Percentiles rank a stretch among this genome's conserved stretches.
Evolutionary conservation across 2,329 filamentous ascomycete species (phyloP).

Genomic region (Clarireedia homoeocarpa): DNA sequence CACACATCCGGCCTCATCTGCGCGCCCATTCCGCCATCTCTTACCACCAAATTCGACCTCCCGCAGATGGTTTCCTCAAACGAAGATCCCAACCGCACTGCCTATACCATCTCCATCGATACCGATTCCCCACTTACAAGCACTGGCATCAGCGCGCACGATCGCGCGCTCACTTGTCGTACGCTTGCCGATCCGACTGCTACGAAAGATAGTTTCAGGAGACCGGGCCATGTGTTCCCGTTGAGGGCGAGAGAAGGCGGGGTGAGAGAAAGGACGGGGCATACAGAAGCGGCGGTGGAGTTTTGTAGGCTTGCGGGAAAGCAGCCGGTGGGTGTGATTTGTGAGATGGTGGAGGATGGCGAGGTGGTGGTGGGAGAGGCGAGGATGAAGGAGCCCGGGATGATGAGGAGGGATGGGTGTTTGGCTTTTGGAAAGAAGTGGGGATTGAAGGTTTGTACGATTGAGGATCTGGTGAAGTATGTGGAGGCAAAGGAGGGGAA

Average conservation of each 20-base stretch:
- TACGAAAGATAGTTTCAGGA: slow-evolving; percentile 52
- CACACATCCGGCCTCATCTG: slow-evolving; percentile 88
- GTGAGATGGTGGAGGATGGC: slow-evolving; percentile 84
- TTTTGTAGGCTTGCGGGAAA: slow-evolving; percentile 82
- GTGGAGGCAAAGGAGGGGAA: slow-evolving; percentile 28
- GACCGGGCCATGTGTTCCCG: slow-evolving; percentile 87
- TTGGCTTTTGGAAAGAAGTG: slow-evolving; percentile 80
- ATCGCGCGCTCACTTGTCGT: slow-evolving; percentile 75
- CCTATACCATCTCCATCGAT: slow-evolving; percentile 89
- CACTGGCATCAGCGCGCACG: slow-evolving; percentile 85
- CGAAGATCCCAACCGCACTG: slow-evolving; percentile 82
- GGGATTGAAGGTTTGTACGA: slow-evolving; percentile 90
- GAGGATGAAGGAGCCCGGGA: slow-evolving; percentile 61
- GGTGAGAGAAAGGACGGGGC: slow-evolving; percentile 69
- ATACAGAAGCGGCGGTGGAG: slow-evolving; percentile 91
- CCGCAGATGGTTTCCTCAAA: slow-evolving; percentile 75
- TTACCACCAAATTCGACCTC: slow-evolving; percentile 64
- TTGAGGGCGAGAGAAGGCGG: slow-evolving; percentile 73
- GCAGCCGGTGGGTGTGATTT: slow-evolving; percentile 70
- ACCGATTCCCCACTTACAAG: slow-evolving; percentile 63
- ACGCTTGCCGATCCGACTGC: slow-evolving; percentile 61
- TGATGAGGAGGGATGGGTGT: slow-evolving; percentile 88
- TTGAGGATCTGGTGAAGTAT: slow-evolving; percentile 78
- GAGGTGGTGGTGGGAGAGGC: slow-evolving; percentile 61
- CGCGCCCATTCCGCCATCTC: slow-evolving; percentile 66